phyloP scores from a whole-genome alignment of 768 basidiomycete genomes.

The Xerocomellus intermedius region DNA sequence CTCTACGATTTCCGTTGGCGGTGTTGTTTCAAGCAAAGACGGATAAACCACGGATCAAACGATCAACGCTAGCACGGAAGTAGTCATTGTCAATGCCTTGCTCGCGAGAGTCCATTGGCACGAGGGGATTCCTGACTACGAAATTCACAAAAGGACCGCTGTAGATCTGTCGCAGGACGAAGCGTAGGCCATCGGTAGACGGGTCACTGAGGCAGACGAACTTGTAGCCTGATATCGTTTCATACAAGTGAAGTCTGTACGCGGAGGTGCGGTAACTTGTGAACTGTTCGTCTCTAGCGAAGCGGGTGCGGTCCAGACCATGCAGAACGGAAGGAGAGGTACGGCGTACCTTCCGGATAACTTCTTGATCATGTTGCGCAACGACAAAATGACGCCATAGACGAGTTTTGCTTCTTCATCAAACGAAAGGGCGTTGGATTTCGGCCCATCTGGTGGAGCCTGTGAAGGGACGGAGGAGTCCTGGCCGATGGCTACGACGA shows the following conservation, averaged over 20 bases:
- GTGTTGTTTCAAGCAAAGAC: slow-evolving; percentile 35
- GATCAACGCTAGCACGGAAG: slow-evolving; percentile 78
- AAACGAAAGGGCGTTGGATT: slow-evolving; percentile 68
- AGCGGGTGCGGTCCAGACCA: not conserved
- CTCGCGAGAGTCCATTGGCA: slow-evolving; percentile 77
- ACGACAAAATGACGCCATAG: slow-evolving; percentile 89
- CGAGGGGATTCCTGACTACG: slow-evolving; percentile 89
- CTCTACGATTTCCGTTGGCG: slow-evolving; percentile 3
- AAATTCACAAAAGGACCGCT: slow-evolving; percentile 92
- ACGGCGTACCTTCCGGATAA: slow-evolving; percentile 66
- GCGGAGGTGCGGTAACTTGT: slow-evolving; percentile 85
- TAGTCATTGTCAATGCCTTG: slow-evolving; percentile 92
- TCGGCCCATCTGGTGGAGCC: slow-evolving; percentile 16
- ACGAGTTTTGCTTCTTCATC: slow-evolving; percentile 98
- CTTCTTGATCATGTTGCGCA: slow-evolving; percentile 95
- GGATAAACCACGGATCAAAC: slow-evolving; percentile 62
- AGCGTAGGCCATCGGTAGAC: slow-evolving; percentile 75
- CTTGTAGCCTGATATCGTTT: slow-evolving; percentile 90
- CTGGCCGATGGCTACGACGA: slow-evolving; percentile 61
- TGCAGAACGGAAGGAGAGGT: not conserved
- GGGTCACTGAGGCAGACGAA: slow-evolving; percentile 94
- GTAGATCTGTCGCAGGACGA: slow-evolving; percentile 85
- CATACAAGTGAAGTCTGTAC: slow-evolving; percentile 92
- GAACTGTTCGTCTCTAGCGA: slow-evolving; percentile 81
- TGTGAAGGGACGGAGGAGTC: slow-evolving; percentile 36